Base-by-base conservation (phyloP, 2,329 filamentous ascomycete genomes). In the Fusarium mundagurra region DNA sequence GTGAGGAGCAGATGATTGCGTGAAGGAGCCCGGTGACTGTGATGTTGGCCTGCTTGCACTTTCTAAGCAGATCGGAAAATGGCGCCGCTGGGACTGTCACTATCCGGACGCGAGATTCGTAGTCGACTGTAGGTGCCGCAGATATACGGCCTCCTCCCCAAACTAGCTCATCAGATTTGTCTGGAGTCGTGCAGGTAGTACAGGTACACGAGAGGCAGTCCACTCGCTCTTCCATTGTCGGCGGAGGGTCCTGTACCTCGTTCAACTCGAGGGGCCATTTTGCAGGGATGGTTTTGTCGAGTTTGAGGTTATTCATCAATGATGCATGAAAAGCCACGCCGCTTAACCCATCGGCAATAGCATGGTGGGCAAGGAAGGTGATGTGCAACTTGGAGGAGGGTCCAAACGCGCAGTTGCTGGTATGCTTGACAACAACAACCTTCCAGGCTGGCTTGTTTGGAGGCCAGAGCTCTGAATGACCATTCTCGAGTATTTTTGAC, bases 301-400 rank as follows among this genome's bases (percentile, higher is more conserved):
- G 13, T 7, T 33, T 29, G 8, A 75, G 51, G 6, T 44, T 36
- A 1, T 27, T 57, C 60, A 70, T 65, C 0, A 75, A 12, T 3
- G 65, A 60, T 2, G 43, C 6, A 11, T 75, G 73, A 1, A 75
- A 75, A 3, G 62, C 41, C 6, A 72, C 22, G 0, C 61, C 54
- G 1, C 73, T 75, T 20, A 72, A 2, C 4, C 72, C 73, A 33
- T 75, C 72, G 1, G 62, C 63, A 3, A 75, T 54, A 3, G 72
- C 69, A 20, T 75, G 73, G 5, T 75, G 69, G 1, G 65, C 45
- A 7, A 70, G 14, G 39, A 74, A 74, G 16, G 51, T 27, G 14
- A 68, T 44, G 5, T 66, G 43, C 1, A 75, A 9, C 16, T 27
- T 75, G 3, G 8, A 2, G 16, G 27, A 18, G n/a, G 4, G 2